Conservation (phyloP, 208 protist genomes). For the Tritrichomonas musculus region DNA sequence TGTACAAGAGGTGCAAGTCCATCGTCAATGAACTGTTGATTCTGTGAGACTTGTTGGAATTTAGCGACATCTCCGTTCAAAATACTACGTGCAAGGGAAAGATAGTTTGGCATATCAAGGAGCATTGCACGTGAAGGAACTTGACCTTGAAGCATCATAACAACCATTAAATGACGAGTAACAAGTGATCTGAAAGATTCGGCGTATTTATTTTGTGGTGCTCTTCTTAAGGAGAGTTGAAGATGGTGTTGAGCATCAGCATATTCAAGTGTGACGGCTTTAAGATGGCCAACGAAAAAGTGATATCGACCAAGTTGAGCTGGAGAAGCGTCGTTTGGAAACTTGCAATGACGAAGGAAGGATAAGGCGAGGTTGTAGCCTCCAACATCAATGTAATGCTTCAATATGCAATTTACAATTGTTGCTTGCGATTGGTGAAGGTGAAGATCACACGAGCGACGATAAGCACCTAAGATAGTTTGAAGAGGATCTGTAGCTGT, state of each 20-base stretch:
- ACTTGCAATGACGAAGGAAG: conserved; percentile 25
- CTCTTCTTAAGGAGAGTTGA: neutral
- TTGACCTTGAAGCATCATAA: conserved; percentile 32
- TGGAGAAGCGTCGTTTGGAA: neutral
- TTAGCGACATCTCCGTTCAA: neutral
- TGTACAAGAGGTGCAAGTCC: neutral
- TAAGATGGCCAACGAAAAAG: conserved; percentile 30
- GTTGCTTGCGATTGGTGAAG: conserved; percentile 22
- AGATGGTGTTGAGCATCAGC: conserved; percentile 16
- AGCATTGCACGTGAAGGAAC: conserved; percentile 13
- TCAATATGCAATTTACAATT: neutral
- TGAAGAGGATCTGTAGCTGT: neutral
- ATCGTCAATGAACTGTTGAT: neutral
- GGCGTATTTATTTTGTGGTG: neutral
- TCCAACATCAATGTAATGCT: neutral
- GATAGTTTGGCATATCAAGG: neutral
- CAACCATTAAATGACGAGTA: neutral
- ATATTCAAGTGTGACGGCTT: conserved; percentile 13
- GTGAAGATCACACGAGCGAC: conserved; percentile 9
- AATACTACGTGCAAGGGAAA: neutral
- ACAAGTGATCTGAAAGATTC: neutral
- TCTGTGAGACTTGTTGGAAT: neutral
- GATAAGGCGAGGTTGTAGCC: conserved; percentile 12
- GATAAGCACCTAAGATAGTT: neutral
- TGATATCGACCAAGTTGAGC: conserved; percentile 23